Evolutionary conservation across 129 eudicot species (phyloP).

Genomic region (Mikania micrantha): DNA sequence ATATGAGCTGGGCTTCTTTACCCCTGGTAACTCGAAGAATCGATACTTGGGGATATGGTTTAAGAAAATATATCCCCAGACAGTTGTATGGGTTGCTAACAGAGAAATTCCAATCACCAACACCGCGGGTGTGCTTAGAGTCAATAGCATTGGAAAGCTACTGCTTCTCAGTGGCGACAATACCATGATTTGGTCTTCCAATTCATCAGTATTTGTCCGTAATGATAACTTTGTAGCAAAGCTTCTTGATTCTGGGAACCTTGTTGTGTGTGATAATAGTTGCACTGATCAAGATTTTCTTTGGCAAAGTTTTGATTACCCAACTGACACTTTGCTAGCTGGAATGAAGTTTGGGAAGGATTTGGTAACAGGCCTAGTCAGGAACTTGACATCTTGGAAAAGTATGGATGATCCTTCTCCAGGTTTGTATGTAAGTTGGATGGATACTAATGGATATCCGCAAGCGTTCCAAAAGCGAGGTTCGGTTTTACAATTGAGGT

Average conservation of each 20-base stretch:
- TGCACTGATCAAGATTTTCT: neutral
- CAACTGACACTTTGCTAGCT: constrained; percentile 12
- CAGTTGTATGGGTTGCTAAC: constrained; percentile 36
- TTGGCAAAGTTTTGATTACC: constrained; percentile 40
- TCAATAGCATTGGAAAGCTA: constrained; percentile 12
- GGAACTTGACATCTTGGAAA: constrained; percentile 21
- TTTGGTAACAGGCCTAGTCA: neutral
- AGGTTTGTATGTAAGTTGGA: neutral
- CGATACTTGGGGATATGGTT: constrained; percentile 34
- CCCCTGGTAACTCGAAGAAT: constrained; percentile 20
- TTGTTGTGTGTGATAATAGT: constrained; percentile 7
- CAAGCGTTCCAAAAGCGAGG: neutral
- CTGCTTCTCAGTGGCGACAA: constrained; percentile 2
- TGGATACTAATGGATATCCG: constrained; percentile 25
- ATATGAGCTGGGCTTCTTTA: constrained; percentile 32
- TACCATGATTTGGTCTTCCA: constrained; percentile 10
- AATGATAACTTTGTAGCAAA: too few relatives aligned
- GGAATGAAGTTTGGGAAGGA: constrained; percentile 31
- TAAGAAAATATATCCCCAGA: constrained; percentile 8
- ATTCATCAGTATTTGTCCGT: too few relatives aligned
- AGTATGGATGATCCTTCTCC: constrained; percentile 22
- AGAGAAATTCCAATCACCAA: constrained; percentile 13
- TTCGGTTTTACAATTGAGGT: neutral
- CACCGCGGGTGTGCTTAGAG: constrained; percentile 6
- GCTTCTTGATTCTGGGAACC: constrained; percentile 24